Conservation (phyloP, 768 basidiomycete genomes). For the Amanita pseudoporphyria region DNA sequence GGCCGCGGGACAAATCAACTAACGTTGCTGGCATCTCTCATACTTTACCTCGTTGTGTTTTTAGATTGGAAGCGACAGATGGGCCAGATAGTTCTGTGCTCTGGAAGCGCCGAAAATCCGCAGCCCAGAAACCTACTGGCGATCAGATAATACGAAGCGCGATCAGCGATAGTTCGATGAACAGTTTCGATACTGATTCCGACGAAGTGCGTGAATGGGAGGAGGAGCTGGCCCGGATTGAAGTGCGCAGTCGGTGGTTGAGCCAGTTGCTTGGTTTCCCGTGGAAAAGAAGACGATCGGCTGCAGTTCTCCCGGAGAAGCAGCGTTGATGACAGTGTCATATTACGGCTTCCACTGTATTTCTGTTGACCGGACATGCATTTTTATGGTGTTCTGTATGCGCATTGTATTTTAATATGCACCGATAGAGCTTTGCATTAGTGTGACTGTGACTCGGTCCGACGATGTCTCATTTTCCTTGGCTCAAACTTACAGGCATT, state of each 20-base stretch:
- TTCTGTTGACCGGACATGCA: not conserved
- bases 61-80: not conserved
- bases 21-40: slow-evolving; percentile 4
- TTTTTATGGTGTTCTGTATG: not conserved
- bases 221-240: slow-evolving; percentile 65
- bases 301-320: not conserved
- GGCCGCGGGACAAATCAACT: slow-evolving; percentile 46
- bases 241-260: slow-evolving; percentile 44
- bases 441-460: not conserved
- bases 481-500: slow-evolving; percentile 40
- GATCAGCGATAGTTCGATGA: slow-evolving; percentile 22
- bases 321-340: not conserved
- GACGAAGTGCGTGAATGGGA: slow-evolving; percentile 62
- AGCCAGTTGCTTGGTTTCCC: slow-evolving; percentile 39
- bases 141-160: slow-evolving; percentile 17
- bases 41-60: slow-evolving; percentile 4
- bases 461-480: slow-evolving; percentile 45
- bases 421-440: not conserved
- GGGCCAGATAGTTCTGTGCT: not conserved
- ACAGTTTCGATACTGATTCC: slow-evolving; percentile 21
- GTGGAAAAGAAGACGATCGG: slow-evolving; percentile 26
- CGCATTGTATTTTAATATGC: not conserved
- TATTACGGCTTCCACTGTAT: too few relatives aligned
- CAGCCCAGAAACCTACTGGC: not conserved
- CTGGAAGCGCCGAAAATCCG: slow-evolving; percentile 1